Conservation (phyloP, 306 rosid species). For the Amphicarpaea edgeworthii region DNA sequence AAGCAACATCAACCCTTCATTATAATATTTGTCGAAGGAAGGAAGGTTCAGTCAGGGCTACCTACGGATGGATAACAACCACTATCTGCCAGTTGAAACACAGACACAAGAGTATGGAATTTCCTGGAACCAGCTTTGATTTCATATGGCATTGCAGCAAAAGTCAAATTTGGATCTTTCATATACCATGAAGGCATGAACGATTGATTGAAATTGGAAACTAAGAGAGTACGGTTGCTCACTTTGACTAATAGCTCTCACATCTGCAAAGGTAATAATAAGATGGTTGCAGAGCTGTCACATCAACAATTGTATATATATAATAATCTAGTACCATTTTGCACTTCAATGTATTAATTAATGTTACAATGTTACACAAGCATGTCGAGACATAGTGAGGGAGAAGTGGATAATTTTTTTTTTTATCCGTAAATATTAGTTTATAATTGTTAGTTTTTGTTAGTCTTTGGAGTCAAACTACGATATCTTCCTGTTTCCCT, state of each 20-base stretch:
- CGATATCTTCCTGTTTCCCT: too few relatives aligned
- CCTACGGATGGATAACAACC: constrained; percentile 5
- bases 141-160: constrained; percentile 4
- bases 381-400: constrained; percentile 29
- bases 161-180: constrained; percentile 29
- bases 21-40: constrained; percentile 15
- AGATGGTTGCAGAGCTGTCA: constrained; percentile 13
- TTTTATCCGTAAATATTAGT: too few relatives aligned
- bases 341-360: neutral
- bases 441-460: too few relatives aligned
- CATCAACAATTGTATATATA: neutral
- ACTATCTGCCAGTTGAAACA: constrained; percentile 25
- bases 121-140: neutral
- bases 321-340: neutral
- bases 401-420: too few relatives aligned
- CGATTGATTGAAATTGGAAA: too few relatives aligned
- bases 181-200: neutral
- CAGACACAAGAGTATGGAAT: constrained; percentile 6
- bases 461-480: too few relatives aligned
- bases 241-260: neutral
- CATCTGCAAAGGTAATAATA: neutral
- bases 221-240: neutral
- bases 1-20: constrained; percentile 8
- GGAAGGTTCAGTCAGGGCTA: neutral
- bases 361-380: constrained; percentile 20